phyloP scores from a whole-genome alignment of 2,329 filamentous ascomycete genomes.

The Calonectria honghensis region DNA sequence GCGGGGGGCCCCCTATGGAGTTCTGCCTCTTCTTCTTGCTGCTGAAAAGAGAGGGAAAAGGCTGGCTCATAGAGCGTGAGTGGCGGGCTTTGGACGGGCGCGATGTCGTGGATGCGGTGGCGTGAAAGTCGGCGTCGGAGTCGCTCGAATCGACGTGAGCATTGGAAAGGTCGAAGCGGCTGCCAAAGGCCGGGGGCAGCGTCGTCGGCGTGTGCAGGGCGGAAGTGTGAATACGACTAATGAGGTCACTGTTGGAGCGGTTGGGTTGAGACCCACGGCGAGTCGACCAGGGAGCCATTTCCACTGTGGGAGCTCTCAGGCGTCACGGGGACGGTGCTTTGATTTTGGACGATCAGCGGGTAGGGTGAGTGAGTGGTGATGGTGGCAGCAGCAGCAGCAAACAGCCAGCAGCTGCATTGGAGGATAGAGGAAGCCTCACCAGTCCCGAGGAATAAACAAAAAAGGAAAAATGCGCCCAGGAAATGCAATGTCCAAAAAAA shows the following conservation, averaged over 20 bases:
- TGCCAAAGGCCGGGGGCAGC: conserved; percentile 47
- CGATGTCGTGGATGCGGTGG: conserved; percentile 46
- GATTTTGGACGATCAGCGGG: conserved; percentile 32
- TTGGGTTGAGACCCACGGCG: conserved; percentile 57
- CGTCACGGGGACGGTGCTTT: conserved; percentile 43
- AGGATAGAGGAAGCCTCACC: conserved; percentile 10
- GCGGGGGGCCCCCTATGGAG: conserved; percentile 59
- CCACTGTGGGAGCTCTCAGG: conserved; percentile 38
- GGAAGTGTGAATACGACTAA: conserved; percentile 61
- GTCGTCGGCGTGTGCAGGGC: conserved; percentile 59
- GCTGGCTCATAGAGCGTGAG: conserved; percentile 83
- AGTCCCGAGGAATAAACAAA: conserved; percentile 8
- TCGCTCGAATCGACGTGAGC: conserved; percentile 65
- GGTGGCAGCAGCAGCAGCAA: conserved; percentile 34
- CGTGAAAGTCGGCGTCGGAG: conserved; percentile 64
- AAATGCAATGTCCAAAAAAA: conserved; percentile 3
- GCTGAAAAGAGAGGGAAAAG: conserved; percentile 83
- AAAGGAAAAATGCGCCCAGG: not conserved
- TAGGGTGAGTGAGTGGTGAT: conserved; percentile 25
- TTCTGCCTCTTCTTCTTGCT: conserved; percentile 73
- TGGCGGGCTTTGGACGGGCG: conserved; percentile 53
- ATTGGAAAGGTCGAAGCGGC: conserved; percentile 55
- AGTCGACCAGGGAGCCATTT: conserved; percentile 60
- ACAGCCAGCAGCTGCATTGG: conserved; percentile 30
- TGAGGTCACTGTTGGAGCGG: conserved; percentile 56